Conservation (phyloP, 2,329 filamentous ascomycete species). For the Emergomyces pasteurianus region DNA sequence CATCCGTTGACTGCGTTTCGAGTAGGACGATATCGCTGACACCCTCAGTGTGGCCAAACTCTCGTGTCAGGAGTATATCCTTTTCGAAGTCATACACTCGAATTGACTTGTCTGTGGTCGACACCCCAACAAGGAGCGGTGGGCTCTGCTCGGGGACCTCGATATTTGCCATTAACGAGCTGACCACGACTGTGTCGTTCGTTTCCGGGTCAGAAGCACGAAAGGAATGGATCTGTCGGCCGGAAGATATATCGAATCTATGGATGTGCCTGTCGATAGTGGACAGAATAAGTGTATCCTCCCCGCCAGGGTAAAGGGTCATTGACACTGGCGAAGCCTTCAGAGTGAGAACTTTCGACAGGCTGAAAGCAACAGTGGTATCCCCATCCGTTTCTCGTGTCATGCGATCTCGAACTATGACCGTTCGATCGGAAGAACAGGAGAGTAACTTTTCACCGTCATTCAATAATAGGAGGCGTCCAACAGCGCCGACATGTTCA, state of each 20-base stretch:
- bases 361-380: slow-evolving; percentile 62
- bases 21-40: slow-evolving; percentile 74
- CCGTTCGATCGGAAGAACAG: slow-evolving; percentile 74
- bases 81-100: slow-evolving; percentile 72
- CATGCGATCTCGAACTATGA: slow-evolving; percentile 70
- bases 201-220: slow-evolving; percentile 72
- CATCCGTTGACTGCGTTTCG: slow-evolving; percentile 28
- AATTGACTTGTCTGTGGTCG: slow-evolving; percentile 91
- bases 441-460: slow-evolving; percentile 64
- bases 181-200: slow-evolving; percentile 70
- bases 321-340: slow-evolving; percentile 84
- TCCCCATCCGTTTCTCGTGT: slow-evolving; percentile 45
- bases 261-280: slow-evolving; percentile 51
- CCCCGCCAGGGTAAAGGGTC: slow-evolving; percentile 52
- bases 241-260: slow-evolving; percentile 51
- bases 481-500: slow-evolving; percentile 82
- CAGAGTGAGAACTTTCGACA: slow-evolving; percentile 63
- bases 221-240: slow-evolving; percentile 60
- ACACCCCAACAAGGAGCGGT: slow-evolving; percentile 70
- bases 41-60: slow-evolving; percentile 91
- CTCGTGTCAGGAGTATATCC: slow-evolving; percentile 67
- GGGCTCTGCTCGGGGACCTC: slow-evolving; percentile 45
- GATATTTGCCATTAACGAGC: slow-evolving; percentile 53
- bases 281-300: slow-evolving; percentile 45
- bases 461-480: slow-evolving; percentile 60